These are phyloP conservation scores for Lasiodiplodia theobromae DNA, from an alignment of 2,329 filamentous ascomycete species.

Conservation along the genomic window DNA sequence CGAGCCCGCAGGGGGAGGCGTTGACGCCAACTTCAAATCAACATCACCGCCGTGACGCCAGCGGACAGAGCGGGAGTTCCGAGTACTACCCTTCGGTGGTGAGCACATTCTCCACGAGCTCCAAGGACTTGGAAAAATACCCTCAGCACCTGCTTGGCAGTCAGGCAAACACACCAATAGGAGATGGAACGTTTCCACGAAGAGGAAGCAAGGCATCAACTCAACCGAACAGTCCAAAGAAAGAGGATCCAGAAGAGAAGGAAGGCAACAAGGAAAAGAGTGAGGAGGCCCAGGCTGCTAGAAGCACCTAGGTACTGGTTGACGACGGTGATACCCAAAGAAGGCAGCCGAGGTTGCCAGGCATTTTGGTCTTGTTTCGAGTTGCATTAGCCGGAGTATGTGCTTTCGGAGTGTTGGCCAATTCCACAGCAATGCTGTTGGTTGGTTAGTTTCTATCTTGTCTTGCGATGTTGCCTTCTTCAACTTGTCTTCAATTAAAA, in stretches of 20 bases:
- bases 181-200: constrained; percentile 23
- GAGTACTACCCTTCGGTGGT: constrained; percentile 53
- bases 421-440: constrained; percentile 16
- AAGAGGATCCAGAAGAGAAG: constrained; percentile 23
- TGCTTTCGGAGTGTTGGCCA: constrained; percentile 19
- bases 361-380: constrained; percentile 27
- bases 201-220: constrained; percentile 26
- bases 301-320: constrained; percentile 21
- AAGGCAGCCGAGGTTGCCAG: constrained; percentile 9
- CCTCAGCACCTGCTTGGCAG: constrained; percentile 50
- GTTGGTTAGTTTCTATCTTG: constrained; percentile 22
- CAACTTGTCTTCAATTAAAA: constrained; percentile 21
- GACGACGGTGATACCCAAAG: constrained; percentile 30
- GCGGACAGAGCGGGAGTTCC: constrained; percentile 25
- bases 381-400: constrained; percentile 30
- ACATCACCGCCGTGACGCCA: constrained; percentile 38
- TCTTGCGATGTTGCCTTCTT: constrained; percentile 18
- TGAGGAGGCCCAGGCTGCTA: constrained; percentile 10
- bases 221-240: constrained; percentile 22
- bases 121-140: constrained; percentile 57
- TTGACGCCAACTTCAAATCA: constrained; percentile 48
- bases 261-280: constrained; percentile 20
- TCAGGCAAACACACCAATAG: constrained; percentile 22
- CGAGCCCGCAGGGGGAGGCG: constrained; percentile 47
- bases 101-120: constrained; percentile 60